These are phyloP conservation scores for Boletus semigastroideus DNA, from an alignment of 1,284 basidiomycete genomes.

Conservation along the genomic window DNA sequence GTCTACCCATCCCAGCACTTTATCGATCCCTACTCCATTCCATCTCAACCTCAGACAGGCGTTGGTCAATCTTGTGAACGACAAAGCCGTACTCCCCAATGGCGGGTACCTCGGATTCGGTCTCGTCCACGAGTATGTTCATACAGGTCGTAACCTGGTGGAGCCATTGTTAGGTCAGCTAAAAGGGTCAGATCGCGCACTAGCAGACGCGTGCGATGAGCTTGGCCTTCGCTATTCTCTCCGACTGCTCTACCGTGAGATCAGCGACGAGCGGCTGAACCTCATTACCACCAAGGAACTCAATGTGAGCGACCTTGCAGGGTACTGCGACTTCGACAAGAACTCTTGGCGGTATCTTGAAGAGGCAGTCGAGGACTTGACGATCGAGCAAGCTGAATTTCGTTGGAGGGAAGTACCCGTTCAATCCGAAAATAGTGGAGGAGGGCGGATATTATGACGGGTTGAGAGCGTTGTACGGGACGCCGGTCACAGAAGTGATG, in stretches of 20 bases:
- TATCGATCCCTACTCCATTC: background rate
- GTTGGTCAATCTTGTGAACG: constrained; percentile 33
- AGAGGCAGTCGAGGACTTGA: too few relatives aligned
- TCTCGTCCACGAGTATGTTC: background rate
- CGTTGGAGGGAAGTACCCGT: too few relatives aligned
- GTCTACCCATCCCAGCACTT: background rate
- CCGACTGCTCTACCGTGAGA: constrained; percentile 1
- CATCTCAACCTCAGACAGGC: constrained; percentile 1
- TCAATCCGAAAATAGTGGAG: background rate
- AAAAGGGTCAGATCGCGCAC: constrained; percentile 38
- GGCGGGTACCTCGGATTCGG: constrained; percentile 1
- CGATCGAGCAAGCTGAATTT: too few relatives aligned
- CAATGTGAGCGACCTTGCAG: background rate
- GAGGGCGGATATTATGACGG: background rate
- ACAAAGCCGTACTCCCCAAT: background rate
- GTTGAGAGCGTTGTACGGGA: too few relatives aligned
- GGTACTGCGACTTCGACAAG: too few relatives aligned
- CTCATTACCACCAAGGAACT: constrained; percentile 21
- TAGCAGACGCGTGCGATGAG: constrained; percentile 19
- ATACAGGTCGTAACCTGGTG: background rate
- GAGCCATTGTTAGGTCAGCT: constrained; percentile 3
- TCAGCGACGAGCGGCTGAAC: background rate
- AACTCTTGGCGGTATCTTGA: too few relatives aligned
- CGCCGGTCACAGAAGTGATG: constrained; percentile 2
- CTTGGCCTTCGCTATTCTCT: constrained; percentile 4